phyloP scores from a whole-genome alignment of 441 rosid species.

The Adansonia grandidieri region DNA sequence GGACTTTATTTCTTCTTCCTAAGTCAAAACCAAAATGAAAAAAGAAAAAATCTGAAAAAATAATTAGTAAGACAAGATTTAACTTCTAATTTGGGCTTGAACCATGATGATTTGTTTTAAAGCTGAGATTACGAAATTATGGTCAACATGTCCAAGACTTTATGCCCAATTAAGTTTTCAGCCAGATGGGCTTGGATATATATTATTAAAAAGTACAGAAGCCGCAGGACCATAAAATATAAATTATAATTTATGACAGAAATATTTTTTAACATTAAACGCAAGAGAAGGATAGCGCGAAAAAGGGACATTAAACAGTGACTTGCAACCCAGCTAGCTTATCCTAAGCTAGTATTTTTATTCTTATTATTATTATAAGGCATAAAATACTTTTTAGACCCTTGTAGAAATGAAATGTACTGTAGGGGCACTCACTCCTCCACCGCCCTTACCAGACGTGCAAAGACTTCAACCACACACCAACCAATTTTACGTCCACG shows the following conservation, averaged over 20 bases:
- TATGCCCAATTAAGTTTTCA: background rate
- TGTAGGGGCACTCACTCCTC: background rate
- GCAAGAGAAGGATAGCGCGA: background rate
- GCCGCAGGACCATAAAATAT: background rate
- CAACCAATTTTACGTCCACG: background rate
- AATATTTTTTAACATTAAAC: too few species aligned
- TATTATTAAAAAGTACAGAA: background rate
- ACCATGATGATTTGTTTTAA: background rate
- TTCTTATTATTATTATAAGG: background rate
- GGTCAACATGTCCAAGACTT: background rate
- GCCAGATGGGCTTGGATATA: background rate
- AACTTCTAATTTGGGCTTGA: background rate
- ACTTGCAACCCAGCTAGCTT: background rate
- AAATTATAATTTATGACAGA: too few species aligned
- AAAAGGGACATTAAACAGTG: background rate
- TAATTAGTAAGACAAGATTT: background rate
- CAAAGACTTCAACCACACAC: background rate
- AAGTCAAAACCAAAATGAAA: too few species aligned
- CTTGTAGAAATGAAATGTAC: background rate
- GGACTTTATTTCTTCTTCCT: background rate
- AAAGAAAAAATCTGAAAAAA: background rate
- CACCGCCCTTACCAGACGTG: background rate
- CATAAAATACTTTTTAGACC: background rate
- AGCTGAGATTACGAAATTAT: background rate
- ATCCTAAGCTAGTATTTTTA: background rate